Base-by-base conservation (phyloP, 202 grass and related monocot genomes). In the Schoenoplectus triqueter region DNA sequence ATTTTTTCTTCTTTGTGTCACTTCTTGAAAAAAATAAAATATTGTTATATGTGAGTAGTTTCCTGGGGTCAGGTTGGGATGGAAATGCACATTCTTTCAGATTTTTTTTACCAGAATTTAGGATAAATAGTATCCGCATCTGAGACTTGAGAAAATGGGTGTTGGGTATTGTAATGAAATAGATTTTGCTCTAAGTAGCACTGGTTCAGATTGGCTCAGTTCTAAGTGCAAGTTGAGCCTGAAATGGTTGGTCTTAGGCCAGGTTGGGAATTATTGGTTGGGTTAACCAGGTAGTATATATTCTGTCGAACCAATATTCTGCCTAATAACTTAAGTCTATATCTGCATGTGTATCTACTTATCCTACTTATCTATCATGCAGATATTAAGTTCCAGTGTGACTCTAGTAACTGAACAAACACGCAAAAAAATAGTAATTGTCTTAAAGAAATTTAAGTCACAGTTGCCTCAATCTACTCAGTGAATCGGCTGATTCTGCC, bases 391-490 rank as follows among this genome's bases (percentile, higher is more conserved):
- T 56, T 78, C 54, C 52, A 15, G 7, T 3, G 0, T n/a, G 52
- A 11, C 7, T 78, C 73, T 78, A n/a, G 73, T 5, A 78, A 78
- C 52, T n/a, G 22, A 78, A 56, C 48, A 22, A 57, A 78, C 52
- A 78, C 22, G 50, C 13, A 52, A 78, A 42, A 31, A 54, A 40
- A 59, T 59, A 11, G 22, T 59, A n/a, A 78, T 7, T 14, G 2
- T 39, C 13, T 78, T 78, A 59, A 78, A 59, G 52, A 22, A 21
- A 59, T 40, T 78, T 1, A 78, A 54, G 54, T 3, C 31, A 62
- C 14, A 62, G 17, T 18, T 42, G 73, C 13, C 73, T 59, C 22
- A 41, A 78, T 40, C 51, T 39, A 78, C 22, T 56, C 13, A 59
- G 20, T 3, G 41, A 18, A 78, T 13, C 21, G 55, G 22, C 21